A percentile compares a stretch with the other conserved stretches of the same genome.
These are phyloP conservation scores for Sporisorium scitamineum DNA, from an alignment of 1,284 basidiomycete genomes.

Conservation along the genomic window DNA sequence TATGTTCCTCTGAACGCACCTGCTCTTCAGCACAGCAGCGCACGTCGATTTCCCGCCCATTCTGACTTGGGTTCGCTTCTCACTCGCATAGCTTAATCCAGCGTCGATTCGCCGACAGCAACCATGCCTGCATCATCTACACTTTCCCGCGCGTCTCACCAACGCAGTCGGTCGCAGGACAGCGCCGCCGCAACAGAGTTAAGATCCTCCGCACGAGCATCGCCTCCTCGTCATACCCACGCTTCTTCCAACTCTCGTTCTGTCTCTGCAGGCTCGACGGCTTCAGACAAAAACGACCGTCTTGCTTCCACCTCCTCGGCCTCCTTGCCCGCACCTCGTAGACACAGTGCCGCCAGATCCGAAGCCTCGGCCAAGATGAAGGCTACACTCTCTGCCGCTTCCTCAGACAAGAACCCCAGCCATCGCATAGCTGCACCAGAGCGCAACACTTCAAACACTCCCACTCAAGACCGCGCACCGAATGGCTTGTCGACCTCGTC, in stretches of 20 bases:
- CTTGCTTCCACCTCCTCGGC: slow-evolving; percentile 12
- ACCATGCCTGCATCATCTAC: slow-evolving; percentile 18
- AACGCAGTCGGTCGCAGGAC: slow-evolving; percentile 29
- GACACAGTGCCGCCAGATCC: slow-evolving; percentile 35
- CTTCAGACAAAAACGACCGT: slow-evolving; percentile 12
- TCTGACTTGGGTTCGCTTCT: background rate
- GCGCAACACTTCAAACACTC: slow-evolving; percentile 2
- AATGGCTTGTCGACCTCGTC: slow-evolving; percentile 7
- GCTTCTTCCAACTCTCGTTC: slow-evolving; percentile 10
- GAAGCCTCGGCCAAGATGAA: slow-evolving; percentile 50
- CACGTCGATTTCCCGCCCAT: background rate
- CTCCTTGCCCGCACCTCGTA: slow-evolving; percentile 13
- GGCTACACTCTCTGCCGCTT: slow-evolving; percentile 45
- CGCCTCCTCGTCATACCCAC: slow-evolving; percentile 9
- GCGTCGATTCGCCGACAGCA: background rate
- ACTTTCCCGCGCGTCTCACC: slow-evolving; percentile 4
- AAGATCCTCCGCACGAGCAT: slow-evolving; percentile 1
- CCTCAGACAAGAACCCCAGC: slow-evolving; percentile 24
- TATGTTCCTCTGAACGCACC: background rate
- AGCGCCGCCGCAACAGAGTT: slow-evolving; percentile 1
- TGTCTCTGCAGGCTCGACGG: slow-evolving; percentile 19
- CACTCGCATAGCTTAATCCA: background rate
- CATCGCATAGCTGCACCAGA: slow-evolving; percentile 11
- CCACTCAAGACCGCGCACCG: slow-evolving; percentile 1
- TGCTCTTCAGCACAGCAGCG: slow-evolving; percentile 3